phyloP scores from a whole-genome alignment of 2,329 filamentous ascomycete species.

The Truncatella angustata region DNA sequence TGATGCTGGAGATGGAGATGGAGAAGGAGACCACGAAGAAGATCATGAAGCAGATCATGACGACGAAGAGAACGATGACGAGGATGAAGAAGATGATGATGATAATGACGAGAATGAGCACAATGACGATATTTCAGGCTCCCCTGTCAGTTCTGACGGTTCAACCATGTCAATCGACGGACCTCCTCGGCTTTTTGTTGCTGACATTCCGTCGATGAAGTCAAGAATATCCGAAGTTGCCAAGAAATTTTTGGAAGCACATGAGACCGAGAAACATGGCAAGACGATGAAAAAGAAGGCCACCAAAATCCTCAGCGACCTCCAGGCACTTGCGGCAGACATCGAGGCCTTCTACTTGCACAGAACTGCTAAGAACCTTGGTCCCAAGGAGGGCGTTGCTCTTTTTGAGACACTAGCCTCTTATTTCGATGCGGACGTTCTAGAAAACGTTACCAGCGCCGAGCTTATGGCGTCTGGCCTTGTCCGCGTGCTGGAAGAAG shows the following conservation, averaged over 20 bases:
- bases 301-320: slow-evolving; percentile 66
- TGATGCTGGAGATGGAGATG: slow-evolving; percentile 50
- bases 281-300: slow-evolving; percentile 78
- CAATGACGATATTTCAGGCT: slow-evolving; percentile 62
- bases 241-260: slow-evolving; percentile 77
- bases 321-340: slow-evolving; percentile 69
- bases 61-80: slow-evolving; percentile 48
- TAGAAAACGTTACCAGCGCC: slow-evolving; percentile 93
- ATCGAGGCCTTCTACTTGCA: slow-evolving; percentile 70
- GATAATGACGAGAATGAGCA: slow-evolving; percentile 42
- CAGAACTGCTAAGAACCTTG: slow-evolving; percentile 44
- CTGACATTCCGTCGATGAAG: slow-evolving; percentile 58
- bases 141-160: slow-evolving; percentile 63
- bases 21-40: slow-evolving; percentile 49
- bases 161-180: slow-evolving; percentile 64
- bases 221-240: slow-evolving; percentile 74
- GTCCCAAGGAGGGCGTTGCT: slow-evolving; percentile 52
- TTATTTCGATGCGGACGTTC: slow-evolving; percentile 84
- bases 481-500: slow-evolving; percentile 76
- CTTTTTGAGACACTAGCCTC: slow-evolving; percentile 75
- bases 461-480: slow-evolving; percentile 89
- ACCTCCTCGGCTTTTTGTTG: slow-evolving; percentile 45
- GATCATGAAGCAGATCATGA: too few species aligned
- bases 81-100: slow-evolving; percentile 53
- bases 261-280: slow-evolving; percentile 73